These are phyloP conservation scores for Cenchrus purpureus DNA, from an alignment of 176 grass and related monocot genomes.

Conservation along the genomic window DNA sequence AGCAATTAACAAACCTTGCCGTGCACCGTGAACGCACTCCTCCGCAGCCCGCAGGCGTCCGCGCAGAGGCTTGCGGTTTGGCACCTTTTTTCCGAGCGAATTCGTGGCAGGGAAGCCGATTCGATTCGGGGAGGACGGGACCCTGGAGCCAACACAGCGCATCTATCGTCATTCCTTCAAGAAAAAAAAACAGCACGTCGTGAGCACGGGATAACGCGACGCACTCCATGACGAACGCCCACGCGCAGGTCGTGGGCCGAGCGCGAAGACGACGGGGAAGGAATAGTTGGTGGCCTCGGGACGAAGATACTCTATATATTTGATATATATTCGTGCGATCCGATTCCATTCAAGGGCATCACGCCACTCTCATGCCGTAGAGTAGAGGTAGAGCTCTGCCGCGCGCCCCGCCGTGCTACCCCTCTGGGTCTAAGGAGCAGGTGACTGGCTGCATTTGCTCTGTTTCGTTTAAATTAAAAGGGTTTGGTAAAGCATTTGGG, in stretches of 20 bases:
- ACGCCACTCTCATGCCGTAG: conserved; percentile 12
- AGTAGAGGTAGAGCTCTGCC: not conserved
- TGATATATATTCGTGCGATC: not conserved
- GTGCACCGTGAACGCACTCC: conserved; percentile 23
- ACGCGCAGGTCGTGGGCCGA: not conserved
- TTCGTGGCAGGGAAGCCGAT: not conserved
- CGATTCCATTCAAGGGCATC: conserved; percentile 16
- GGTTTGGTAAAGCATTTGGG: no score
- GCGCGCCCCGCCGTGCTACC: not conserved
- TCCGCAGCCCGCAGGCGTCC: not conserved
- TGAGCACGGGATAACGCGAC: not conserved
- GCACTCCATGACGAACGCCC: not conserved
- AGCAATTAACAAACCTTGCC: not conserved
- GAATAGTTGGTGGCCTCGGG: conserved; percentile 33
- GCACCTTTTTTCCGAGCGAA: not conserved
- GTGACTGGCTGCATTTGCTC: not conserved
- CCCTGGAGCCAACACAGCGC: no score
- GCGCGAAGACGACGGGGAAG: not conserved
- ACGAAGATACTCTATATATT: not conserved
- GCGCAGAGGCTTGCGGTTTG: not conserved
- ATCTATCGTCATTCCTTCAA: no score
- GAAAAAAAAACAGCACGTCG: no score
- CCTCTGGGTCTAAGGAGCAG: not conserved
- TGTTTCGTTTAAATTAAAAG: not conserved
- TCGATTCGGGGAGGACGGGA: not conserved